Evolutionary conservation across 2,329 filamentous ascomycete species (phyloP).

Genomic region (Pestalotiopsis sp.): DNA sequence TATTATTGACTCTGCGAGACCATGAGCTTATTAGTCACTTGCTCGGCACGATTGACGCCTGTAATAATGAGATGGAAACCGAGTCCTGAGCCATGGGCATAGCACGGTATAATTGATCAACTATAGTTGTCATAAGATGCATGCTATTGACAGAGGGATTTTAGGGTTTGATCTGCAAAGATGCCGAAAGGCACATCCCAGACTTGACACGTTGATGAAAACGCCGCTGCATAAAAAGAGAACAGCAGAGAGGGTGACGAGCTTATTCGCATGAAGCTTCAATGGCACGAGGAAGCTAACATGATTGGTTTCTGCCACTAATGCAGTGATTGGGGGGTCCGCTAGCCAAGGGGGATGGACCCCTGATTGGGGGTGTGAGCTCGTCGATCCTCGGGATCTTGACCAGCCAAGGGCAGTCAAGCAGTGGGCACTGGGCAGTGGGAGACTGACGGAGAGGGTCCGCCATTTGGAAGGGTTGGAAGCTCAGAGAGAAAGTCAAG

Average conservation of each 20-base stretch:
- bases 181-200: constrained; percentile 1
- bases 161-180: neutral
- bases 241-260: neutral
- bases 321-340: neutral
- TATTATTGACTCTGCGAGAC: no score
- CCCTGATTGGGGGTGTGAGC: neutral
- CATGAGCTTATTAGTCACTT: no score
- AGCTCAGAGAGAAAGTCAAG: neutral
- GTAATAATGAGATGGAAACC: no score
- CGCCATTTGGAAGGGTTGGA: neutral
- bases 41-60: no score
- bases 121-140: constrained; percentile 17
- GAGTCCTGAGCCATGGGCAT: no score
- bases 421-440: neutral
- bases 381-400: neutral
- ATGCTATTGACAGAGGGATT: neutral
- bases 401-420: neutral
- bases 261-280: constrained; percentile 5
- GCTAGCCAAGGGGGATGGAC: neutral
- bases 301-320: neutral
- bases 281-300: neutral
- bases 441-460: neutral
- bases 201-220: constrained; percentile 10
- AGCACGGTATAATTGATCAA: no score
- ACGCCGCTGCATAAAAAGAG: constrained; percentile 7